Evolutionary conservation across 495 filamentous ascomycete species (phyloP).

Genomic region (Neurospora sp.): DNA sequence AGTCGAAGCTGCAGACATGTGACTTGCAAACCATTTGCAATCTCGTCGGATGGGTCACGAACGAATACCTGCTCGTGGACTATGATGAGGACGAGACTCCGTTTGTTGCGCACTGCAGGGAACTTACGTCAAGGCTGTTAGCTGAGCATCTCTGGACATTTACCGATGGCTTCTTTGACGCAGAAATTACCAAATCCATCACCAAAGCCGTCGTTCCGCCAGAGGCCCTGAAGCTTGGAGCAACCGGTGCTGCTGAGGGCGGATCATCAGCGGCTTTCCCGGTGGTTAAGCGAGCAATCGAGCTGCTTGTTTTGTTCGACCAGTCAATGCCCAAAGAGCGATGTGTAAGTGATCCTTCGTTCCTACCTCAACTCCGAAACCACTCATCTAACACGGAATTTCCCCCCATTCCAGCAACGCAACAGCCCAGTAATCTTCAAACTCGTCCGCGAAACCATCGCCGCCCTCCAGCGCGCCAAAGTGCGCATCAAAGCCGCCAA

Average conservation of each 20-base stretch:
- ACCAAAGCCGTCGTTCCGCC: conserved; percentile 31
- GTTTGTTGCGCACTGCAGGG: conserved; percentile 62
- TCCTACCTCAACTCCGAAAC: conserved; percentile 5
- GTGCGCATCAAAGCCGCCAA: conserved; percentile 32
- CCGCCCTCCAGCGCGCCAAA: conserved; percentile 43
- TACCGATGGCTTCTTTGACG: conserved; percentile 39
- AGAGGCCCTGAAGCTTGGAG: conserved; percentile 34
- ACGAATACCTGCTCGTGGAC: conserved; percentile 64
- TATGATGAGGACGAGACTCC: conserved; percentile 65
- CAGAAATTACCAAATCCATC: conserved; percentile 41
- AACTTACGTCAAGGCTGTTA: conserved; percentile 47
- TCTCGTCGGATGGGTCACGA: conserved; percentile 69
- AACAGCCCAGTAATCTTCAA: conserved; percentile 40
- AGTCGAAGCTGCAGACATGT: conserved; percentile 30
- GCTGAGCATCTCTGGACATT: conserved; percentile 43
- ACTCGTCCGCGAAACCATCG: conserved; percentile 36
- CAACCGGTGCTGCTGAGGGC: conserved; percentile 20
- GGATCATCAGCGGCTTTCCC: conserved; percentile 50
- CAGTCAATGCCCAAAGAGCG: conserved; percentile 51
- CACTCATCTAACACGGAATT: conserved; percentile 32
- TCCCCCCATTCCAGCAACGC: conserved; percentile 33
- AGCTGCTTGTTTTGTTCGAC: conserved; percentile 77
- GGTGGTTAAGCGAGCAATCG: conserved; percentile 66
- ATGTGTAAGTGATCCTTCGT: conserved; percentile 49
- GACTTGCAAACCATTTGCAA: conserved; percentile 54